These are phyloP conservation scores for Blastobotrys buckinghamii DNA, from an alignment of 1,139 yeast genomes.

Conservation along the genomic window DNA sequence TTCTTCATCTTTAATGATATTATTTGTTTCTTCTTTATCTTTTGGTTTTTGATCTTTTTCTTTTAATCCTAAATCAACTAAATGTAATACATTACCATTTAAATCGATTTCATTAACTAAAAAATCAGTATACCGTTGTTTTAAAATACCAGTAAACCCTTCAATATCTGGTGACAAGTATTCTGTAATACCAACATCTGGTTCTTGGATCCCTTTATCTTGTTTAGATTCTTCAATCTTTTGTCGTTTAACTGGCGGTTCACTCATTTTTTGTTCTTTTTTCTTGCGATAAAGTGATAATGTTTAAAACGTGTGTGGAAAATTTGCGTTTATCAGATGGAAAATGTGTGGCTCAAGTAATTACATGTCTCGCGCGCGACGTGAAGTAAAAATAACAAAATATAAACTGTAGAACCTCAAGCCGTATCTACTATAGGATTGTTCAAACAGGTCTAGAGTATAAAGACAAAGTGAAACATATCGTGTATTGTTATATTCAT, in stretches of 20 bases:
- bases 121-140: conserved; percentile 91
- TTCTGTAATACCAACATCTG: conserved; percentile 80
- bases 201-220: conserved; percentile 45
- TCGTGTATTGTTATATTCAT: too few relatives aligned
- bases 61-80: conserved; percentile 67
- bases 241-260: conserved; percentile 7
- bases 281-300: too few relatives aligned
- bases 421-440: too few relatives aligned
- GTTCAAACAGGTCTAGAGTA: too few relatives aligned
- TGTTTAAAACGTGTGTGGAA: too few relatives aligned
- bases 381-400: too few relatives aligned
- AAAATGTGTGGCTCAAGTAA: too few relatives aligned
- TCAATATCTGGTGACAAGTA: conserved; percentile 49
- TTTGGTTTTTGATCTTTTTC: conserved; percentile 50
- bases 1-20: conserved; percentile 33
- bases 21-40: conserved; percentile 38
- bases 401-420: too few relatives aligned
- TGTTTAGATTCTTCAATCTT: not conserved
- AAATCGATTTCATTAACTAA: conserved; percentile 79
- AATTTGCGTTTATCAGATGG: too few relatives aligned
- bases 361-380: too few relatives aligned
- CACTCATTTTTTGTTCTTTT: too few relatives aligned
- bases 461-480: too few relatives aligned
- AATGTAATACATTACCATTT: conserved; percentile 65
- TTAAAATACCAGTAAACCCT: conserved; percentile 75